These are phyloP conservation scores for Hyaloraphidium curvatum DNA, from an alignment of 192 early-diverging fungal genomes.

Conservation along the genomic window DNA sequence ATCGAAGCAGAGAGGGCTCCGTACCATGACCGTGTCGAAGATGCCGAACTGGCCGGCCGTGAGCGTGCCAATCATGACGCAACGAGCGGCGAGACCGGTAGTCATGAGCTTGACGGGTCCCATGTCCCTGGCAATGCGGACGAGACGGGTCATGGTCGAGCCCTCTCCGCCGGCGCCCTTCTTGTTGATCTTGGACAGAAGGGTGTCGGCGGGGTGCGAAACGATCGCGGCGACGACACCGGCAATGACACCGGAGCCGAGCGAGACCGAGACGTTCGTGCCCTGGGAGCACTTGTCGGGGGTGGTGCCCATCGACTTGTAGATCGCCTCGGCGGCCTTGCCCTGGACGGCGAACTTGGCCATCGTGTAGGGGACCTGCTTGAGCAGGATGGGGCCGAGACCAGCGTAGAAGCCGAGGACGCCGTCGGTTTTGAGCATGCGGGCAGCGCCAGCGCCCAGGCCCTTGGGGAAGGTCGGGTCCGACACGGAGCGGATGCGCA, in stretches of 20 bases:
- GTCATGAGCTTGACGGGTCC: conserved; percentile 36
- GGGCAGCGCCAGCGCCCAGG: conserved; percentile 32
- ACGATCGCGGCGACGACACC: conserved; percentile 45
- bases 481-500: conserved; percentile 51
- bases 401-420: conserved; percentile 54
- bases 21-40: conserved; percentile 36
- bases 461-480: conserved; percentile 44
- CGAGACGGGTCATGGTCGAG: conserved; percentile 27
- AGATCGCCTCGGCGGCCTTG: conserved; percentile 28
- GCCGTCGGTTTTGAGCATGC: conserved; percentile 43
- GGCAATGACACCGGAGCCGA: conserved; percentile 39
- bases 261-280: conserved; percentile 26
- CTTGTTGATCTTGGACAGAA: conserved; percentile 58
- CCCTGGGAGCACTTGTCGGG: conserved; percentile 21
- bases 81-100: conserved; percentile 38
- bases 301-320: conserved; percentile 17
- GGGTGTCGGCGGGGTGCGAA: conserved; percentile 47
- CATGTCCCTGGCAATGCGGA: conserved; percentile 25
- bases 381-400: conserved; percentile 54
- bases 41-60: conserved; percentile 49
- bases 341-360: conserved; percentile 58
- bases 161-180: conserved; percentile 36
- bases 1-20: no score
- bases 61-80: conserved; percentile 44
- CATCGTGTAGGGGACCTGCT: conserved; percentile 65